Evolutionary conservation across 192 early-diverging fungal species (phyloP).

Genomic region (Coemansia sp.): DNA sequence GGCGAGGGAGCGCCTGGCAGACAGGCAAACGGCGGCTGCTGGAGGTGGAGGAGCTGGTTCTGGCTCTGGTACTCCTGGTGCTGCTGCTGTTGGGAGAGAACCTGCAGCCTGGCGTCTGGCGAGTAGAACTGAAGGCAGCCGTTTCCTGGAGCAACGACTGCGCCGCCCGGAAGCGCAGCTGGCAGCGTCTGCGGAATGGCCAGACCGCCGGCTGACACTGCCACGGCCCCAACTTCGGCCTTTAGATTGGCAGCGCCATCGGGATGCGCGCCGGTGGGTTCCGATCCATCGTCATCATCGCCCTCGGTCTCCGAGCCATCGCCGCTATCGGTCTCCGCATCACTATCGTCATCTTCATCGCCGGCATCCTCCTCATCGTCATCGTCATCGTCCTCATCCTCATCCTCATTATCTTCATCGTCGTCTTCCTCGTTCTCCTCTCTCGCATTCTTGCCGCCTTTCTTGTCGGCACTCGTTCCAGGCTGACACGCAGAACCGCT

Average conservation of each 20-base stretch:
- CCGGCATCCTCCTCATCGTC: conserved; percentile 19
- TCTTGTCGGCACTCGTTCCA: neutral
- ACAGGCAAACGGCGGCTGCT: neutral
- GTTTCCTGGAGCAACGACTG: neutral
- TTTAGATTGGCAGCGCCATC: too few species aligned
- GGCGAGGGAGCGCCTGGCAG: neutral
- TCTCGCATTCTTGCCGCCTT: neutral
- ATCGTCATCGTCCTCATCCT: conserved; percentile 24
- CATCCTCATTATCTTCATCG: conserved; percentile 4
- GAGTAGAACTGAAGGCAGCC: neutral
- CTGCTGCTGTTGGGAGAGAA: neutral
- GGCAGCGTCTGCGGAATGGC: neutral
- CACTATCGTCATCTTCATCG: conserved; percentile 16
- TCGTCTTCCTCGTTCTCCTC: neutral
- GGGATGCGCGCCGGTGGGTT: neutral
- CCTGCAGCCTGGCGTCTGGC: neutral
- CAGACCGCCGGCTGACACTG: neutral
- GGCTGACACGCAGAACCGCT: neutral
- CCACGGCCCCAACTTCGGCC: neutral
- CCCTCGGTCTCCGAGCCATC: conserved; percentile 8
- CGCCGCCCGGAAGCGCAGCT: neutral
- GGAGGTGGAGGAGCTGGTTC: neutral
- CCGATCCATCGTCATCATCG: conserved; percentile 17
- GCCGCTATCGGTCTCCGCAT: conserved; percentile 15
- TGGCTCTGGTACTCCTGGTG: too few species aligned